Base-by-base conservation (phyloP, 805 yeast species). In the Saturnispora quitensis region DNA sequence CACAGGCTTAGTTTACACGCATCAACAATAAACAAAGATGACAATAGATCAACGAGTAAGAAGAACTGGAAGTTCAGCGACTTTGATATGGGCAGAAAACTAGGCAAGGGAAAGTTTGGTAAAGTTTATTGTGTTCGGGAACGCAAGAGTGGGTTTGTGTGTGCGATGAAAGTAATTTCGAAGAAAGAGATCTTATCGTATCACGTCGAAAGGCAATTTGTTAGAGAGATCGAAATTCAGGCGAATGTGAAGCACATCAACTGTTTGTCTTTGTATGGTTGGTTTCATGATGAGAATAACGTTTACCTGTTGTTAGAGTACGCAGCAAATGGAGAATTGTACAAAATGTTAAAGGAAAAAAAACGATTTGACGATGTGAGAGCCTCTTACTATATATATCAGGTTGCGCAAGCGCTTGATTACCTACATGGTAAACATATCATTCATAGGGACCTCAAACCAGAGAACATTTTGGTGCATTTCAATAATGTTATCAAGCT, bases 61-160 rank as follows among this genome's bases (percentile, higher is more conserved):
- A 49, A 33, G 24, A 50, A 54, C 17, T 66, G 68, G 68, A 62
- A 58, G 46, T 56, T 63, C 20, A 43, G 55, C 28, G 93, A 87
- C 62, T 91, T 91, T 68, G 96, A 89, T 58, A 76, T 91, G 43
- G 98, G 97, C 17, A 77, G 82, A 50, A 82, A 84, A 52, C 73
- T 91, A 47, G 99, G 98, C 0, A 89, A 87, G 63, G 99, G 99
- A 6, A 89, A 89, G 65, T 82, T 90, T 61, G 99, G 99, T 8
- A 82, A 80, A 60, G 98, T 93, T 1, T 90, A 89, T 67, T 86
- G 96, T 63, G 97, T 85, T 8, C 75, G 76, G 51, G 97, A 89
- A 64, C 82, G 78, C 57, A 61, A 69, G 35, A 76, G 88, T 0
- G 95, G 95, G 1, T 86, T 79, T 62, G 74, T 91, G 1, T 87